Conservation (phyloP, 2,329 filamentous ascomycete species). For the Chrysoporthe deuterocubensis region DNA sequence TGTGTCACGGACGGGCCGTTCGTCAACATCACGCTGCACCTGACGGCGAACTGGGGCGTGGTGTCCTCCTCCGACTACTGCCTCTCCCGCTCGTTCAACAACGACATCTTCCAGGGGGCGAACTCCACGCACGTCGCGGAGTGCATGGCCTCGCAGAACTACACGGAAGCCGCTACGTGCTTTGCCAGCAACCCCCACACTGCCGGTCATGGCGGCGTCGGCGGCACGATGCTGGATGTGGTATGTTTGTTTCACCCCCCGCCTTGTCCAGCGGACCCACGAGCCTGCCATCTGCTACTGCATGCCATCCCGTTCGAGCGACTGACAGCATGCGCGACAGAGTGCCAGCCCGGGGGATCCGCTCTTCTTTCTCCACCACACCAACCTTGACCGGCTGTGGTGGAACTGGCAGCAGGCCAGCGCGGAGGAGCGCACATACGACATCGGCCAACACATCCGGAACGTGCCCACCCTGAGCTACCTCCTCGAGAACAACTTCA, state of each 20-base stretch:
- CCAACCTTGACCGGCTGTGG: slow-evolving; percentile 37
- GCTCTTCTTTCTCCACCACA: slow-evolving; percentile 39
- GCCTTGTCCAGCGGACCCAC: slow-evolving; percentile 36
- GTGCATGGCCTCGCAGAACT: slow-evolving; percentile 1
- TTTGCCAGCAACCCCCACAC: slow-evolving; percentile 32
- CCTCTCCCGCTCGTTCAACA: slow-evolving; percentile 16
- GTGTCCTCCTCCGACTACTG: slow-evolving; percentile 17
- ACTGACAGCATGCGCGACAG: slow-evolving; percentile 11
- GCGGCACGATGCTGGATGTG: slow-evolving; percentile 31
- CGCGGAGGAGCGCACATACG: slow-evolving; percentile 30
- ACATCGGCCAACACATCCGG: slow-evolving; percentile 29
- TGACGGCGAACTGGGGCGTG: slow-evolving; percentile 8
- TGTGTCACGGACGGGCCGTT: slow-evolving; percentile 43
- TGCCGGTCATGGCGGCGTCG: slow-evolving; percentile 33
- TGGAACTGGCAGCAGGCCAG: slow-evolving; percentile 38
- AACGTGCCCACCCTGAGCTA: slow-evolving; percentile 26
- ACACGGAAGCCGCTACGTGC: slow-evolving; percentile 30
- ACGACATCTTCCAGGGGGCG: neutral
- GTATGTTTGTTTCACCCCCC: slow-evolving; percentile 20
- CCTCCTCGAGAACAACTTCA: slow-evolving; percentile 5
- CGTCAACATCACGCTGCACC: slow-evolving; percentile 38
- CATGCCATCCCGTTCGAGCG: too few species aligned
- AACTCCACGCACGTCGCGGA: slow-evolving; percentile 3
- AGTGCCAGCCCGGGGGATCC: slow-evolving; percentile 40
- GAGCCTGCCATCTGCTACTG: too few species aligned